A percentile compares a stretch with the other conserved stretches of the same genome.
These are phyloP conservation scores for Aspergillus quadricinctus DNA, from an alignment of 2,329 filamentous ascomycete genomes.

Conservation along the genomic window DNA sequence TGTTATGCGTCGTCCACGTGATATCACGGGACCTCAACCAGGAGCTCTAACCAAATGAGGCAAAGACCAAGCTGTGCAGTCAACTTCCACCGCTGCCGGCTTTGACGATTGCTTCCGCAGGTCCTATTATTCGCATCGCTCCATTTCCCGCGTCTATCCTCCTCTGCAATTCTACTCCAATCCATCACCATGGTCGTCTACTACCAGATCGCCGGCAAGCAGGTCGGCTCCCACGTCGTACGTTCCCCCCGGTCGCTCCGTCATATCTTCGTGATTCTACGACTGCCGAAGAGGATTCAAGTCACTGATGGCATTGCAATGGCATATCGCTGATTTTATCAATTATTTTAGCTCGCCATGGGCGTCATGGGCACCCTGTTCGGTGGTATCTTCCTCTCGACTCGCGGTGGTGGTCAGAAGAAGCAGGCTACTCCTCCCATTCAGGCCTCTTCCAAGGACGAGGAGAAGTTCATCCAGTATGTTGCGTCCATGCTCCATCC, in stretches of 20 bases:
- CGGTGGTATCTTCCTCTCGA: conserved; percentile 43
- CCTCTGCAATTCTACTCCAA: conserved; percentile 17
- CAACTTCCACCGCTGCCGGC: conserved; percentile 16
- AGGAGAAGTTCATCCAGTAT: conserved; percentile 66
- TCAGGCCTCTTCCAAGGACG: conserved; percentile 62
- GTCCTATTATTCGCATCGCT: conserved; percentile 27
- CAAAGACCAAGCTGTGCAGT: conserved; percentile 6
- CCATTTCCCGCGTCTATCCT: conserved; percentile 16
- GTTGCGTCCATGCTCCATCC: background rate
- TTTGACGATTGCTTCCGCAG: conserved; percentile 11
- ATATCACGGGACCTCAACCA: background rate
- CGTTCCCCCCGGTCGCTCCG: conserved; percentile 22
- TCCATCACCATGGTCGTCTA: conserved; percentile 47
- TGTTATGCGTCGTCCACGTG: background rate
- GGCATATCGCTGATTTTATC: conserved; percentile 4
- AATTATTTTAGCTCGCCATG: conserved; percentile 54
- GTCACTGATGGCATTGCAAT: background rate
- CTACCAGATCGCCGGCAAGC: conserved; percentile 49
- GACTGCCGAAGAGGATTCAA: background rate
- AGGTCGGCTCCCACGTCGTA: conserved; percentile 51
- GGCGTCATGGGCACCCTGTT: conserved; percentile 51
- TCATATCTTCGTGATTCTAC: background rate
- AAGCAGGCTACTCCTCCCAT: conserved; percentile 52
- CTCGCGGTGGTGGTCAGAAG: conserved; percentile 43
- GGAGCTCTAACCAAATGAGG: conserved; percentile 6